These are phyloP conservation scores for Toxicodendron radicans DNA, from an alignment of 345 rosid species.

Conservation along the genomic window DNA sequence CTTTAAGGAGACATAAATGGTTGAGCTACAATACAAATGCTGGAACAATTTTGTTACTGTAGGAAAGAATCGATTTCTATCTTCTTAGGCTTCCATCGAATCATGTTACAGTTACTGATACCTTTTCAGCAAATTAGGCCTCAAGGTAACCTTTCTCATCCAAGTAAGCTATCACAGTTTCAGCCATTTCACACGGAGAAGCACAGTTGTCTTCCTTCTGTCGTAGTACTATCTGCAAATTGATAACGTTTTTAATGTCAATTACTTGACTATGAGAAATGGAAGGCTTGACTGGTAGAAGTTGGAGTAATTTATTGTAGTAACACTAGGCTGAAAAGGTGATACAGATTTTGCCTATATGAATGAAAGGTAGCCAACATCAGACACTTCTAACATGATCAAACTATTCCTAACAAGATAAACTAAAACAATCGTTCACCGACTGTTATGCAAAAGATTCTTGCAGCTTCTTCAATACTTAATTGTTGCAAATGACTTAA, in stretches of 20 bases:
- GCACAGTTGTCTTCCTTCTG: constrained; percentile 33
- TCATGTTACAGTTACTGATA: neutral
- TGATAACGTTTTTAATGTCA: constrained; percentile 11
- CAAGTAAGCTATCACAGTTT: constrained; percentile 62
- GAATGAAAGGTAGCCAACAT: neutral
- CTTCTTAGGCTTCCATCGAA: neutral
- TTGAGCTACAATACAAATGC: constrained; percentile 11
- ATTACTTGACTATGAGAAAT: neutral
- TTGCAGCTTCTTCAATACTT: neutral
- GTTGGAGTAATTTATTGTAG: neutral
- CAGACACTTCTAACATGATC: neutral
- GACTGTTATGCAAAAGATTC: neutral
- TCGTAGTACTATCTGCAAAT: constrained; percentile 60
- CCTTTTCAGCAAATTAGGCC: constrained; percentile 28
- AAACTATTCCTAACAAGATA: neutral
- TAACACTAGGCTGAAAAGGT: neutral
- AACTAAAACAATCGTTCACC: neutral
- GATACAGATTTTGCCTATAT: neutral
- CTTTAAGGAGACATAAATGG: neutral
- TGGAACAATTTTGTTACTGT: constrained; percentile 34
- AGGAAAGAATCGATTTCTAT: neutral
- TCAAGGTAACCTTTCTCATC: constrained; percentile 62
- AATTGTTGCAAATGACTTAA: neutral
- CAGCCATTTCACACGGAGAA: constrained; percentile 66
- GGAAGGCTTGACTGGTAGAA: neutral